Evolutionary conservation across 1,284 basidiomycete species (phyloP), one percentile per base, ranked within the genome.

Genomic region (Polyporus tsugae): DNA sequence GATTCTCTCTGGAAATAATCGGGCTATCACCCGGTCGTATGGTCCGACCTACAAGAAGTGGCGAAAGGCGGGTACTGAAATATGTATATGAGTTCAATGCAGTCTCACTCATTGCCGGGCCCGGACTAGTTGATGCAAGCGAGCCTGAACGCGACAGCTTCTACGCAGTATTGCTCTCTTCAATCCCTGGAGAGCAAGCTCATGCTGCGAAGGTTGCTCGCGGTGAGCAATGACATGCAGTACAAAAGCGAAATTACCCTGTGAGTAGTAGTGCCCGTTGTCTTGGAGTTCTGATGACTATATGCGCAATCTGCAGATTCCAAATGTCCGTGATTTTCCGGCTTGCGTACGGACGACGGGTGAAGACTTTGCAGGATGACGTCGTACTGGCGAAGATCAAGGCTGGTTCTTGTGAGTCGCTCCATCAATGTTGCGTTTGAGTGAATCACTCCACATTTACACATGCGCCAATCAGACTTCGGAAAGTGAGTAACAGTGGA

Each of bases 181-280:
- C 67, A 69, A 7, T 65, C 67, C 0, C 63, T 69, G 6, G 67
- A 69, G 42, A 60, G 61, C 46, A 69, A 63, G 19, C 35, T 63
- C 11, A 38, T 69, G 2, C 55, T 69, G 2, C 64, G 52, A 1
- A 60, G 60, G 33, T 38, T 69, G 3, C 55, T 46, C 44, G 6
- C 19, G 6, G 4, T 46, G 44, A 46, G 22, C 6, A n/a, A 46
- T 7, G 13, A 46, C 44, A n/a, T 46, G 19, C 19, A 19, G 44
- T 46, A 46, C 19, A 46, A 46, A n/a, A n/a, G 19, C 44, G 44
- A 46, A n/a, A 46, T 46, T 9, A 46, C 44, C 19, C 22, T 46
- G n/a, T 46, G 44, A 22, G 44, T 46, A 6, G 11, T 5, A n/a
- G 5, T 9, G 19, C 6, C 15, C 3, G 44, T 19, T 6, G 19